Evolutionary conservation across 768 basidiomycete genomes (phyloP).

Genomic region (Nidularia pulvinata): DNA sequence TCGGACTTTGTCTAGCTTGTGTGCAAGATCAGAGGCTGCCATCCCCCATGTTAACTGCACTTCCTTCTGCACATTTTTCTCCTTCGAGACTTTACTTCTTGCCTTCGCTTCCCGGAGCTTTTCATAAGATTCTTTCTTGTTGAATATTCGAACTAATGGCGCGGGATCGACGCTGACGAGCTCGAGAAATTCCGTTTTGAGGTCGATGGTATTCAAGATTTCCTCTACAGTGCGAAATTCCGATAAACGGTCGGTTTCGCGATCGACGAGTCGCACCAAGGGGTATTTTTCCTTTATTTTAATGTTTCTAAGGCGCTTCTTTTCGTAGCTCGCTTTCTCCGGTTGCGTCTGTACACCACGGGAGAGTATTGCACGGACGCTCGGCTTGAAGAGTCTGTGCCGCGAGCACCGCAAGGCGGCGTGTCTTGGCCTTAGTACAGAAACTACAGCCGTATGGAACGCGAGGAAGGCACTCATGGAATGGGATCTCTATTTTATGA

Average conservation of each 20-base stretch:
- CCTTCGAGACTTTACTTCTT: slow-evolving; percentile 26
- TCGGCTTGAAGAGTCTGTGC: too few relatives aligned
- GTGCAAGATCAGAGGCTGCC: slow-evolving; percentile 54
- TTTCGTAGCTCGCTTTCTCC: too few relatives aligned
- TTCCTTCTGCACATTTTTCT: slow-evolving; percentile 51
- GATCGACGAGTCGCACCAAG: slow-evolving; percentile 13
- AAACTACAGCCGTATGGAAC: slow-evolving; percentile 21
- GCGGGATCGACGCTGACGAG: slow-evolving; percentile 47
- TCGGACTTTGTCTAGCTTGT: slow-evolving; percentile 62
- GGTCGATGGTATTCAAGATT: slow-evolving; percentile 45
- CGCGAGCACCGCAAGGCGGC: too few relatives aligned
- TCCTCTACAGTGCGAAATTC: slow-evolving; percentile 19
- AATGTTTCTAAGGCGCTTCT: too few relatives aligned
- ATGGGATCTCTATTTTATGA: neutral
- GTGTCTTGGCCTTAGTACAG: slow-evolving; percentile 10
- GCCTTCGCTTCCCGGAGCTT: slow-evolving; percentile 32
- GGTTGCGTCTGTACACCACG: too few relatives aligned
- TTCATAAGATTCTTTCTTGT: slow-evolving; percentile 39
- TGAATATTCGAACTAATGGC: slow-evolving; percentile 62
- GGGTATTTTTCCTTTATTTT: slow-evolving; percentile 11
- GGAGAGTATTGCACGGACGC: too few relatives aligned
- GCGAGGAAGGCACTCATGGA: slow-evolving; percentile 26
- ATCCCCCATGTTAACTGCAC: slow-evolving; percentile 74
- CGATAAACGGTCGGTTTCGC: slow-evolving; percentile 1
- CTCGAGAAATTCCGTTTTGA: slow-evolving; percentile 44